Evolutionary conservation across 2,329 filamentous ascomycete species (phyloP).

Genomic region (Ascomycota sp.): DNA sequence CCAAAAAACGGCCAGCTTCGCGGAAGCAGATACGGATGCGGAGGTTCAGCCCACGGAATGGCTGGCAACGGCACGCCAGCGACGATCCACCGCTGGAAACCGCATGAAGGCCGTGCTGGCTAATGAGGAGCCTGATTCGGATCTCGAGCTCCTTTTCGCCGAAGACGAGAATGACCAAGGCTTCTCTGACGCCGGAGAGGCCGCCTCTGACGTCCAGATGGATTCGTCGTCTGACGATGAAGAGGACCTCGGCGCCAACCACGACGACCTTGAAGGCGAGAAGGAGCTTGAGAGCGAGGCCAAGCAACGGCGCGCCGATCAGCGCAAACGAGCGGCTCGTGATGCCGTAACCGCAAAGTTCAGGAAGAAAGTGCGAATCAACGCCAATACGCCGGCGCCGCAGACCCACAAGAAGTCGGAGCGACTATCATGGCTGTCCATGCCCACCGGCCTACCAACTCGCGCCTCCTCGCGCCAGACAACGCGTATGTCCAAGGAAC

Average conservation of each 20-base stretch:
- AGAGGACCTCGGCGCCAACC: constrained; percentile 59
- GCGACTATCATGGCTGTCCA: constrained; percentile 36
- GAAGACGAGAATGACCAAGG: constrained; percentile 50
- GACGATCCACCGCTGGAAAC: constrained; percentile 66
- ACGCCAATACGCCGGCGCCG: constrained; percentile 22
- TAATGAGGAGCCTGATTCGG: constrained; percentile 48
- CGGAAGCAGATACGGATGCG: constrained; percentile 7
- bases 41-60: constrained; percentile 32
- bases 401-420: constrained; percentile 39
- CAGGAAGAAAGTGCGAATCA: constrained; percentile 59
- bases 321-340: constrained; percentile 61
- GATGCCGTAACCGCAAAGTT: constrained; percentile 51
- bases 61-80: constrained; percentile 52
- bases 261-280: constrained; percentile 66
- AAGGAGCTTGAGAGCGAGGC: constrained; percentile 64
- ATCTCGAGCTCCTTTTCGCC: constrained; percentile 56
- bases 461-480: constrained; percentile 37
- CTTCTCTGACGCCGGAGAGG: constrained; percentile 47
- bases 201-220: constrained; percentile 60
- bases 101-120: constrained; percentile 62
- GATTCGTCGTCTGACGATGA: constrained; percentile 73
- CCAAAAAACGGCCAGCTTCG: too few relatives aligned
- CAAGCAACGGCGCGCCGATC: constrained; percentile 43
- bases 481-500: constrained; percentile 37
- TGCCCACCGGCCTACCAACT: constrained; percentile 31